phyloP scores from a whole-genome alignment of 2,329 filamentous ascomycete genomes.

The Pyrenophora seminiperda region DNA sequence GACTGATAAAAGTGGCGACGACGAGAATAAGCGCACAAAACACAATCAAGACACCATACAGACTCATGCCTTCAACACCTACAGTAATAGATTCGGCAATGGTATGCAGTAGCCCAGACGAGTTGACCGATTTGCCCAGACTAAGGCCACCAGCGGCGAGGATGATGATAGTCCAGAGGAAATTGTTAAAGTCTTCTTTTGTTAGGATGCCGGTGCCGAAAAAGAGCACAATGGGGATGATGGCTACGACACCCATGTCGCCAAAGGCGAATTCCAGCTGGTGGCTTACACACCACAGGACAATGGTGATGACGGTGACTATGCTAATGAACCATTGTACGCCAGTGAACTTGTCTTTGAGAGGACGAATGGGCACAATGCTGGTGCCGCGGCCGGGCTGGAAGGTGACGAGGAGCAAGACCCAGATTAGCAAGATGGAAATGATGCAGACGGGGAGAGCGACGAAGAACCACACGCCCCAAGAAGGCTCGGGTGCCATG shows the following conservation, averaged over 20 bases:
- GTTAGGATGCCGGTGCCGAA: constrained; percentile 95
- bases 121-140: constrained; percentile 91
- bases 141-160: constrained; percentile 91
- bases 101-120: constrained; percentile 87
- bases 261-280: constrained; percentile 86
- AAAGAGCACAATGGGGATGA: constrained; percentile 93
- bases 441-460: constrained; percentile 90
- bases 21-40: constrained; percentile 85
- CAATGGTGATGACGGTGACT: constrained; percentile 83
- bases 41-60: constrained; percentile 85
- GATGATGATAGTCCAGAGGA: constrained; percentile 99
- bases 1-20: constrained; percentile 95
- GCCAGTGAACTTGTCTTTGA: constrained; percentile 85
- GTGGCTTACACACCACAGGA: constrained; percentile 90
- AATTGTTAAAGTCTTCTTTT: constrained; percentile 99
- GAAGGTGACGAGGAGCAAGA: constrained; percentile 83
- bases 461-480: constrained; percentile 97
- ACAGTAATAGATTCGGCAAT: constrained; percentile 78
- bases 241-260: constrained; percentile 97
- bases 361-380: constrained; percentile 87
- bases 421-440: constrained; percentile 86
- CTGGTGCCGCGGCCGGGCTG: constrained; percentile 81
- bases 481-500: constrained; percentile 89
- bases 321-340: constrained; percentile 91
- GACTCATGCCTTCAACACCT: constrained; percentile 74